Evolutionary conservation across 345 rosid genomes (phyloP).

Genomic region (Populus deltoides): DNA sequence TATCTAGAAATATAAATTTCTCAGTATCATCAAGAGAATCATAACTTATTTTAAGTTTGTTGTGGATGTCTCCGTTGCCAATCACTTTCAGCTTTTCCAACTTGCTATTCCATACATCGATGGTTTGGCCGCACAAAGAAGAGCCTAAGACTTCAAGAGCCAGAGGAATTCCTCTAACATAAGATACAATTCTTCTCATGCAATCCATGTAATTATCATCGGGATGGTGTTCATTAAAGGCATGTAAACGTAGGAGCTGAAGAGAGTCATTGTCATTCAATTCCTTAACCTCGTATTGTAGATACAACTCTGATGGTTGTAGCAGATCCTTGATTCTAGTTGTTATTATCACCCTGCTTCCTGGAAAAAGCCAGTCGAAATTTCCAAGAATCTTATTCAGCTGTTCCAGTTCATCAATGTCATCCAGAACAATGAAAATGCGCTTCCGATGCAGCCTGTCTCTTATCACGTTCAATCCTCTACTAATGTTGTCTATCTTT

Average conservation of each 20-base stretch:
- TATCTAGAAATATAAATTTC: constrained; percentile 24
- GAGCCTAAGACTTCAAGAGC: constrained; percentile 19
- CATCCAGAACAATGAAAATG: constrained; percentile 16
- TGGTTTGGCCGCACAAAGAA: constrained; percentile 4
- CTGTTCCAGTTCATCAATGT: constrained; percentile 1
- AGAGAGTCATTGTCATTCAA: constrained; percentile 12
- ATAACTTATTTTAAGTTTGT: constrained; percentile 18
- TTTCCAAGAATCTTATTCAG: not conserved
- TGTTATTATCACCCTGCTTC: constrained; percentile 25
- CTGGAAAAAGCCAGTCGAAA: constrained; percentile 9
- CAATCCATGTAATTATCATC: no score
- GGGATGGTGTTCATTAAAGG: constrained; percentile 1
- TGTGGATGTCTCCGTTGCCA: not conserved
- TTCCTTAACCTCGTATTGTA: constrained; percentile 7
- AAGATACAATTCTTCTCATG: not conserved
- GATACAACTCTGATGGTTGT: not conserved
- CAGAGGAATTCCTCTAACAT: constrained; percentile 1
- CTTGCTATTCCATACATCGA: constrained; percentile 13
- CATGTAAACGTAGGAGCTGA: constrained; percentile 8
- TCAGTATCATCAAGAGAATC: constrained; percentile 16
- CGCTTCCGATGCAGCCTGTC: not conserved
- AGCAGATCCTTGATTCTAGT: constrained; percentile 14
- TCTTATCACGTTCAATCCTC: constrained; percentile 1
- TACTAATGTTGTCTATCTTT: not conserved
- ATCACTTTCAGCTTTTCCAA: constrained; percentile 17